Evolutionary conservation across 2,329 filamentous ascomycete species (phyloP), one percentile per base, ranked within the genome.

Genomic region (Mycogone perniciosa): DNA sequence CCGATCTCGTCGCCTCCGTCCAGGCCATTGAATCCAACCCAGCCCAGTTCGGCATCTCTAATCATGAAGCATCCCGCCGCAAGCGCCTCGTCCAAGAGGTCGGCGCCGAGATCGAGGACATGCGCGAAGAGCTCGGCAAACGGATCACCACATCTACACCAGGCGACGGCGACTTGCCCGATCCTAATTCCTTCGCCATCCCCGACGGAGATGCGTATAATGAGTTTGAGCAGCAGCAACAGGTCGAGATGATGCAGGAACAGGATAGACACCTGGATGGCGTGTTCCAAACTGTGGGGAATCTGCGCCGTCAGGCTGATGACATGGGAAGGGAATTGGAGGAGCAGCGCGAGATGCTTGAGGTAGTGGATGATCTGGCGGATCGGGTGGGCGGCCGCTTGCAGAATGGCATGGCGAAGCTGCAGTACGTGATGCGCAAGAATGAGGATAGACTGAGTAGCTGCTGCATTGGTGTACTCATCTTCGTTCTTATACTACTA

Each of bases 291-390:
- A 97, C 92, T 1, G 93, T 99, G 27, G 92, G 91, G 2, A 96
- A 90, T 65, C 71, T 99, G 64, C 77, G 92, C 50, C 79, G 86
- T 64, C 93, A 97, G 76, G 95, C 93, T 2, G 85, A 95, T 69
- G 88, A 90, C 60, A 99, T 99, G 92, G 92, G 93, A 1, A 77
- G 92, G 51, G 93, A 99, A 73, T 76, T 99, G 42, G 95, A 96
- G 70, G 93, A 99, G 72, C 93, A 99, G 76, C 80, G 79, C 26
- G 88, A 90, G 67, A 86, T 97, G 80, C 76, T 99, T 51, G 85
- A 93, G 56, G 84, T 88, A 47, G 86, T 95, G 38, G 92, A 97
- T 69, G 80, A 77, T 31, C 76, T 95, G 51, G 89, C 89, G 4
- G 91, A 97, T 67, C 79, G 92, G 33, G 90, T 99, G 1, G 88